Base-by-base conservation (phyloP, 2,329 filamentous ascomycete species). In the Colletotrichum sp. region DNA sequence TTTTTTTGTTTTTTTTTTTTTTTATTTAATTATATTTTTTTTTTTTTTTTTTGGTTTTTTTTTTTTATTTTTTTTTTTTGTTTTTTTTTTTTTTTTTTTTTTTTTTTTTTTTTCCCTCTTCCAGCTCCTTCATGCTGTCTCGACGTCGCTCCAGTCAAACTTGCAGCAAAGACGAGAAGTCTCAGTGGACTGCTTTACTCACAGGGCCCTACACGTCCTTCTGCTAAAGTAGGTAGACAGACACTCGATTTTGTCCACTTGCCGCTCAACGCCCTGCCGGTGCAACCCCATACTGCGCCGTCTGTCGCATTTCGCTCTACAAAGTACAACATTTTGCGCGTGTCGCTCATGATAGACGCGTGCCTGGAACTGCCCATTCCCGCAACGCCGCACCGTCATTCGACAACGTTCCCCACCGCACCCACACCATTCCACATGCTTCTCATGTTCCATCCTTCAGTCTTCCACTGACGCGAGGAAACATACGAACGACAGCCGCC, bases 331-430 rank as follows among this genome's bases (percentile, higher is more conserved):
- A 39, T 30, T 68, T 30, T 71, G 72, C 44, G 60, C 63, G 21
- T 52, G 68, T 24, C 32, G 6, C 16, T 21, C 30, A 30, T n/a
- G 26, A 21, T 75, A 60, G 28, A 60, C 60, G 68, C 72, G 36
- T 75, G 72, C n/a, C 63, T 57, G 59, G 69, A 72, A 67, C 62
- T 32, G 62, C 69, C 72, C 69, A 72, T 68, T 75, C 63, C 55
- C 55, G 36, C 49, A 34, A 49, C 36, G 26, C 57, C 36, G 52
- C 55, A 10, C 30, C 30, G 63, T 68, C 55, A 68, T 63, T 72
- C 63, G 32, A 68, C 68, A 26, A 44, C 24, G 26, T 72, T 59
- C 69, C 44, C 73, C 73, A 63, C 69, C 57, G 55, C 36, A 32
- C 55, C 69, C 69, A 28, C 68, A 44, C 32, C 59, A 39, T 63